A percentile compares a stretch with the other conserved stretches of the same genome.
Evolutionary conservation across 306 rosid genomes (phyloP).

Genomic region (Cercis canadensis): DNA sequence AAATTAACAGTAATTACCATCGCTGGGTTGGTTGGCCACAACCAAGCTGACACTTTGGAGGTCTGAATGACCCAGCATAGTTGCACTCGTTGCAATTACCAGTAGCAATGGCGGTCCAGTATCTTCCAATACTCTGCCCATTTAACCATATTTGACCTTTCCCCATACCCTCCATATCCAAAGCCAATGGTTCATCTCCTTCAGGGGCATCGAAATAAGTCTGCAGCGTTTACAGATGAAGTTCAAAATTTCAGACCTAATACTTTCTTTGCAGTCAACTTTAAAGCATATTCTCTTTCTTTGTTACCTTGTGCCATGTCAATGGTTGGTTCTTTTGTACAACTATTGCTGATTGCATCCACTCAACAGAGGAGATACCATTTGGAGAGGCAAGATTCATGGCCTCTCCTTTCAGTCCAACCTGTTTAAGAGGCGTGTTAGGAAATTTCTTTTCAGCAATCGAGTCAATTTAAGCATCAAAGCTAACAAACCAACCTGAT

Average conservation of each 20-base stretch:
- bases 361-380: constrained; percentile 78
- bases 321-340: constrained; percentile 76
- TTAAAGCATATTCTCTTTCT: constrained; percentile 13
- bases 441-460: constrained; percentile 31
- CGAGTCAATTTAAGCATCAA: constrained; percentile 4
- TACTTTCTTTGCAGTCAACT: constrained; percentile 12
- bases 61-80: constrained; percentile 78
- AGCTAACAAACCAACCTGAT: constrained; percentile 68
- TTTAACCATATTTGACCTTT: constrained; percentile 99
- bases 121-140: constrained; percentile 90
- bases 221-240: constrained; percentile 54
- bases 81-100: constrained; percentile 79
- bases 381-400: constrained; percentile 84
- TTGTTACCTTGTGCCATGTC: constrained; percentile 95
- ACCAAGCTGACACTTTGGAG: constrained; percentile 86
- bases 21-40: constrained; percentile 94
- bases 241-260: constrained; percentile 14
- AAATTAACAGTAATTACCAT: constrained; percentile 56
- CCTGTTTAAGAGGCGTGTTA: constrained; percentile 53
- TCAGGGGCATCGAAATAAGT: constrained; percentile 77
- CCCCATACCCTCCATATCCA: constrained; percentile 98
- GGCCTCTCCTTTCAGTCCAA: constrained; percentile 96
- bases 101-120: constrained; percentile 86
- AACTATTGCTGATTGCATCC: constrained; percentile 76
- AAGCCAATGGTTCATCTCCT: constrained; percentile 91